Percentiles rank a stretch among this genome's conserved stretches.
phyloP scores from a whole-genome alignment of 805 yeast species.

The Zygosaccharomyces kombuchaensis region DNA sequence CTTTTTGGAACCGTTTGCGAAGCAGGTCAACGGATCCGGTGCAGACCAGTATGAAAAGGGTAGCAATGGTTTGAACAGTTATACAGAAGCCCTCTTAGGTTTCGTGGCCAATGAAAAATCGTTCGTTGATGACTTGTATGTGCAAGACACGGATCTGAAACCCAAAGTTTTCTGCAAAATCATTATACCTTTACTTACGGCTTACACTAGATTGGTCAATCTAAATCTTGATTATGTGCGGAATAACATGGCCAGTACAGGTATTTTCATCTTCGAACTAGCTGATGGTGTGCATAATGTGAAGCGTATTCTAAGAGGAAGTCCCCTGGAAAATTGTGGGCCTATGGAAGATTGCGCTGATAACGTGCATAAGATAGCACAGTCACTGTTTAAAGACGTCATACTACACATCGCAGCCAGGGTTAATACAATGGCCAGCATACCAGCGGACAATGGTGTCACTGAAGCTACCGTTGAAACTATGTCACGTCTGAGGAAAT shows the following conservation, averaged over 20 bases:
- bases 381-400: constrained; percentile 50
- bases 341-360: constrained; percentile 28
- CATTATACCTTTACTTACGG: constrained; percentile 36
- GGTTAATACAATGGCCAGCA: constrained; percentile 41
- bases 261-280: constrained; percentile 54
- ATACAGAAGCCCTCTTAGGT: constrained; percentile 48
- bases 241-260: constrained; percentile 43
- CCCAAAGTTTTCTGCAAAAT: constrained; percentile 33
- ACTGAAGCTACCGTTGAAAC: constrained; percentile 69
- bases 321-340: constrained; percentile 21
- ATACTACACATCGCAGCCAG: constrained; percentile 52
- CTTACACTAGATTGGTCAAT: constrained; percentile 38
- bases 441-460: constrained; percentile 67
- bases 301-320: constrained; percentile 31
- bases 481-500: constrained; percentile 59
- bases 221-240: constrained; percentile 40
- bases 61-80: constrained; percentile 52
- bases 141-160: constrained; percentile 32
- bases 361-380: constrained; percentile 29
- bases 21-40: constrained; percentile 35
- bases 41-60: constrained; percentile 58
- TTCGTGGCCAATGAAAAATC: constrained; percentile 48
- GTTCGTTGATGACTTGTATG: constrained; percentile 42
- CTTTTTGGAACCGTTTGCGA: constrained; percentile 44
- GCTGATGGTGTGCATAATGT: constrained; percentile 44